phyloP scores from a whole-genome alignment of 345 rosid species.

The Populus ilicifolia region DNA sequence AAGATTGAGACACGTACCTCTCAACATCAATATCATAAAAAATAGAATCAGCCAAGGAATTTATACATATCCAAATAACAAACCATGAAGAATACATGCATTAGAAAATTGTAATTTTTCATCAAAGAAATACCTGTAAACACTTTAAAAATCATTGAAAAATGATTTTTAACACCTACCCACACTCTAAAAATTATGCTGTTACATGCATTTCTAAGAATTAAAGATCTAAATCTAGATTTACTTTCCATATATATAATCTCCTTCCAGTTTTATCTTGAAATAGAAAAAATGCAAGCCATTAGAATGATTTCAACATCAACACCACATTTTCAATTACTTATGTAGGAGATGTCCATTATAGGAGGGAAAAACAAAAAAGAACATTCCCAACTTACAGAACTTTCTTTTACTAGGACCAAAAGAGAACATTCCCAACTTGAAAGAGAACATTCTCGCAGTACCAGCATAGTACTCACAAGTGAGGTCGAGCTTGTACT shows the following conservation, averaged over 20 bases:
- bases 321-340: neutral
- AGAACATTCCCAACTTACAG: neutral
- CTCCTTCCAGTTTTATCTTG: slow-evolving; percentile 35
- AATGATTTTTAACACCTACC: neutral
- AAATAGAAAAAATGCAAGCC: slow-evolving; percentile 11
- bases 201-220: slow-evolving; percentile 13
- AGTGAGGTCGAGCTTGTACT: too few relatives aligned
- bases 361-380: neutral
- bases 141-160: neutral
- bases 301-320: neutral
- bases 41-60: too few relatives aligned
- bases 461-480: too few relatives aligned
- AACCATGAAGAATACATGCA: too few relatives aligned
- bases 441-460: too few relatives aligned
- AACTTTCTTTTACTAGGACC: neutral
- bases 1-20: too few relatives aligned
- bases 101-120: too few relatives aligned
- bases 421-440: neutral
- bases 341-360: neutral
- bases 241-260: slow-evolving; percentile 21
- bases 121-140: neutral
- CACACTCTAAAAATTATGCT: slow-evolving; percentile 2
- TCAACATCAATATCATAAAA: too few relatives aligned
- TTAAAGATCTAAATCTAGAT: slow-evolving; percentile 27
- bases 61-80: too few relatives aligned